phyloP scores from a whole-genome alignment of 148 eudicot genomes.

The Nepenthes mirabilis region DNA sequence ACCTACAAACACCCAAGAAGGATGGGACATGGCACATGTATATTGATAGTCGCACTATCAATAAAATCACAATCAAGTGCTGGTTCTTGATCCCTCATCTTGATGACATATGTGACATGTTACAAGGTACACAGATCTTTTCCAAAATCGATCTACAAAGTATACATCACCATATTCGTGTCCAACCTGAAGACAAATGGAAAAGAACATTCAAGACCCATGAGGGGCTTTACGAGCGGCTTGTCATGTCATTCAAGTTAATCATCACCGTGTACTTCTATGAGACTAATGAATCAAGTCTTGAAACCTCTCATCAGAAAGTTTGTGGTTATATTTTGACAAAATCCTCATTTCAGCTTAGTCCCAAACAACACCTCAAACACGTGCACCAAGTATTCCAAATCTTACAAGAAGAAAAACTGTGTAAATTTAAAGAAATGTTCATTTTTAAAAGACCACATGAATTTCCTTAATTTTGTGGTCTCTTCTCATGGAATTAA shows the following conservation, averaged over 20 bases:
- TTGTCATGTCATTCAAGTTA: conserved; percentile 6
- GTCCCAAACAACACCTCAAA: too few species aligned
- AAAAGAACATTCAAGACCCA: conserved; percentile 9
- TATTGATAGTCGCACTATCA: conserved; percentile 4
- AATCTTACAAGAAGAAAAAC: too few species aligned
- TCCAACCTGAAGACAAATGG: conserved; percentile 4
- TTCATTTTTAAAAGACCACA: too few species aligned
- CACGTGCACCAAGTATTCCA: too few species aligned
- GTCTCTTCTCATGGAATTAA: too few species aligned
- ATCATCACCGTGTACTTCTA: conserved; percentile 3
- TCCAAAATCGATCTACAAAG: conserved; percentile 3
- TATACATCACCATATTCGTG: background rate
- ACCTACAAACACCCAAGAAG: conserved; percentile 1
- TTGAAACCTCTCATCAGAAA: background rate
- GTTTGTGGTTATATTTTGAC: background rate
- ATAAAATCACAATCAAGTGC: conserved; percentile 1
- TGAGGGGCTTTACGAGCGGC: conserved; percentile 7
- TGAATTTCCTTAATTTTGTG: too few species aligned
- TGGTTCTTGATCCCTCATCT: background rate
- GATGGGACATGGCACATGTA: conserved; percentile 3
- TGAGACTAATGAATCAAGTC: conserved; percentile 3
- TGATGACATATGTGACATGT: conserved; percentile 2
- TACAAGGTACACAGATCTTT: background rate
- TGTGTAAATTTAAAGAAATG: too few species aligned
- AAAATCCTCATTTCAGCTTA: background rate